These are phyloP conservation scores for Magnolia sinica DNA, from an alignment of 164 flowering plant genomes.

Conservation along the genomic window DNA sequence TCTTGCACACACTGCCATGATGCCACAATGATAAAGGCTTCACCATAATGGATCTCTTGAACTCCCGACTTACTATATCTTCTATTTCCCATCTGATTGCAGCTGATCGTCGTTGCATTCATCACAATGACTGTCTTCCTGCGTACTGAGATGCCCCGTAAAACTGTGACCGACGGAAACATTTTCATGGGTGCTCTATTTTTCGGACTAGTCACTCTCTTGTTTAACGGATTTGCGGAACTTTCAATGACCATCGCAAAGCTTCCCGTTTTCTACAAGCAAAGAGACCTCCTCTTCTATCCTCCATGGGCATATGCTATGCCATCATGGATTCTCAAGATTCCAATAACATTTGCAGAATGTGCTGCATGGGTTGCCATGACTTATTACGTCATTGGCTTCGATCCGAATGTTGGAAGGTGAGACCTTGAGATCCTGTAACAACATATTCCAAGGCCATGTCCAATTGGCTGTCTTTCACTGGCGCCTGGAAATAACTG, in stretches of 20 bases:
- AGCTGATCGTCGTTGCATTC: slow-evolving; percentile 30
- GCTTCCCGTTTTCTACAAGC: slow-evolving; percentile 66
- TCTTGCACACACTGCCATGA: too few species aligned
- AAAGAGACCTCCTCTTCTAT: slow-evolving; percentile 46
- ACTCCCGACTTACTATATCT: neutral
- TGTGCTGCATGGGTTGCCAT: slow-evolving; percentile 29
- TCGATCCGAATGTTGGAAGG: slow-evolving; percentile 42
- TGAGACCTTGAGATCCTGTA: slow-evolving; percentile 24
- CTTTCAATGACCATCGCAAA: slow-evolving; percentile 36
- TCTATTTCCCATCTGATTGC: slow-evolving; percentile 1
- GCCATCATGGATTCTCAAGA: slow-evolving; percentile 35
- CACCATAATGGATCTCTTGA: neutral
- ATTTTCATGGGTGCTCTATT: slow-evolving; percentile 44
- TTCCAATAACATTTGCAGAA: slow-evolving; percentile 36
- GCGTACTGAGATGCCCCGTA: slow-evolving; percentile 35
- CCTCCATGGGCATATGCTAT: slow-evolving; percentile 62
- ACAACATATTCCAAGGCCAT: neutral
- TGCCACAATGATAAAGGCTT: too few species aligned
- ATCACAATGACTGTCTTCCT: slow-evolving; percentile 44
- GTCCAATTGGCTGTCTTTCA: neutral
- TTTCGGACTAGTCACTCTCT: slow-evolving; percentile 15
- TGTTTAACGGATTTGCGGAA: slow-evolving; percentile 48
- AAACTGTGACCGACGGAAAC: slow-evolving; percentile 33
- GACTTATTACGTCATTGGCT: slow-evolving; percentile 44
- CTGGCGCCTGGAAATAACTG: neutral